These are phyloP conservation scores for Xylariaceae sp. DNA, from an alignment of 2,329 filamentous ascomycete genomes.

Conservation along the genomic window DNA sequence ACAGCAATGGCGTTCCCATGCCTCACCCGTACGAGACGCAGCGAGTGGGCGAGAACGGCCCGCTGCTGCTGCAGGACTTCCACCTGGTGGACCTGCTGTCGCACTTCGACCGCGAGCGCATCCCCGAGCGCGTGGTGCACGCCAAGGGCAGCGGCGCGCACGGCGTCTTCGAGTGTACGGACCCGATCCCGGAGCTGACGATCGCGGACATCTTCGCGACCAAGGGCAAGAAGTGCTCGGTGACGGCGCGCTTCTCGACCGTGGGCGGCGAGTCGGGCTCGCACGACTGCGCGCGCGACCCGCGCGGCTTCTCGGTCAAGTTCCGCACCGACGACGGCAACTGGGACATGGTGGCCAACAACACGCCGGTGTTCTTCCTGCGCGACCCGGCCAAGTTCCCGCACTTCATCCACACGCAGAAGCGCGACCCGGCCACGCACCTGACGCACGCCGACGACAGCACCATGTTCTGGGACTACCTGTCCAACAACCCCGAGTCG, in stretches of 20 bases:
- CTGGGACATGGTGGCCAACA: constrained; percentile 65
- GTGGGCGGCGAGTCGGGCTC: constrained; percentile 63
- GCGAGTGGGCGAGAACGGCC: constrained; percentile 17
- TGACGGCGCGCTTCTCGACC: constrained; percentile 65
- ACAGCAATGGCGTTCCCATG: constrained; percentile 18
- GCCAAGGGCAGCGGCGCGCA: constrained; percentile 14
- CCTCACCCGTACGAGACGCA: constrained; percentile 17
- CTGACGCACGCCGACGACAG: constrained; percentile 41
- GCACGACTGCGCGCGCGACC: constrained; percentile 45
- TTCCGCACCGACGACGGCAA: constrained; percentile 69
- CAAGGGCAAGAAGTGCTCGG: constrained; percentile 61
- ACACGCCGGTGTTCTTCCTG: constrained; percentile 70
- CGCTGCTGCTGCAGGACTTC: constrained; percentile 22
- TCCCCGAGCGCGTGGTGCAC: constrained; percentile 18
- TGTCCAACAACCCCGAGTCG: constrained; percentile 55
- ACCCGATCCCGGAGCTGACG: constrained; percentile 46
- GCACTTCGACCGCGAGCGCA: constrained; percentile 21
- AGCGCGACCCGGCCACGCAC: constrained; percentile 63
- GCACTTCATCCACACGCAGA: constrained; percentile 67
- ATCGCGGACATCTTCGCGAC: constrained; percentile 39
- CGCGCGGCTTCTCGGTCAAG: constrained; percentile 65
- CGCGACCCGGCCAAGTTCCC: constrained; percentile 67
- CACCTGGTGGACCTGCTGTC: constrained; percentile 22
- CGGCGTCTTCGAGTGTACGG: constrained; percentile 31
- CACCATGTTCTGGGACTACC: constrained; percentile 61